Percentiles rank a stretch among this genome's conserved stretches.
Conservation (phyloP, 192 early-diverging fungal genomes). For the Entomortierella chlamydospora region DNA sequence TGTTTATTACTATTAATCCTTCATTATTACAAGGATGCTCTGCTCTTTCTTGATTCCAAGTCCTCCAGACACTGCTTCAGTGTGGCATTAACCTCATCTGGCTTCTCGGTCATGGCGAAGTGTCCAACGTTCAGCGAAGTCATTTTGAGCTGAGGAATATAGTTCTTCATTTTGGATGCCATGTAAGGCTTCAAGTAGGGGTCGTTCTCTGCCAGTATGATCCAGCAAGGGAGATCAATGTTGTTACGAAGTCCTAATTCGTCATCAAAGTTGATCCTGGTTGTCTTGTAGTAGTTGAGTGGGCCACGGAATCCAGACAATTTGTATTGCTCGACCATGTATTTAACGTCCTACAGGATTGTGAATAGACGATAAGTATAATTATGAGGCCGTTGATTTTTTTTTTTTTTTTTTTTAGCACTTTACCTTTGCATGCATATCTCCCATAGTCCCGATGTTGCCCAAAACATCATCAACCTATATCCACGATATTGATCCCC, state of each 20-base stretch:
- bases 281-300: constrained; percentile 58
- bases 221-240: constrained; percentile 21
- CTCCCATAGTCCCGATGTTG: background rate
- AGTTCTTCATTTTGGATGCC: constrained; percentile 16
- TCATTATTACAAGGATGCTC: constrained; percentile 26
- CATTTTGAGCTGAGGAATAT: constrained; percentile 21
- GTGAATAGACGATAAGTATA: background rate
- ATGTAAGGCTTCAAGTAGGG: constrained; percentile 16
- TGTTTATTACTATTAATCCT: no score
- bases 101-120: constrained; percentile 35
- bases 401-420: background rate
- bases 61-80: constrained; percentile 36
- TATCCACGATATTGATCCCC: no score
- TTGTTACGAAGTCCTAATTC: constrained; percentile 4
- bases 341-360: constrained; percentile 34
- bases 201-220: constrained; percentile 23
- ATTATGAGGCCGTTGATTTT: background rate
- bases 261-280: constrained; percentile 54
- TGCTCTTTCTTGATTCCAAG: background rate
- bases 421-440: constrained; percentile 2
- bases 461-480: background rate
- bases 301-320: constrained; percentile 43
- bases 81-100: constrained; percentile 16
- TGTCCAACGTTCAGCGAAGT: constrained; percentile 12
- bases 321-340: constrained; percentile 36